Conservation (phyloP, 148 eudicot species). For the Vaccinium corymbosum region DNA sequence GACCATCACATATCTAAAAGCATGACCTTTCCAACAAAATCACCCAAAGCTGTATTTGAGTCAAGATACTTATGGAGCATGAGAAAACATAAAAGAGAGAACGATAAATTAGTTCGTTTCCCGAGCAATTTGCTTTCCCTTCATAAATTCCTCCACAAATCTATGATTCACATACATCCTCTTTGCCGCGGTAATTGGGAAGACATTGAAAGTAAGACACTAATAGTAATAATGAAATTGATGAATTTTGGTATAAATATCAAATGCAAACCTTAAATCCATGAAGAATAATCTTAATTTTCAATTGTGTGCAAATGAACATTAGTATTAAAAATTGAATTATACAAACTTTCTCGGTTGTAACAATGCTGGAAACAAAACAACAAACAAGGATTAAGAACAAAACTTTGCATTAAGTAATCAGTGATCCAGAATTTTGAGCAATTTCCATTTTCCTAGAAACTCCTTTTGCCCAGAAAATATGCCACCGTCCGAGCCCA, state of each 20-base stretch:
- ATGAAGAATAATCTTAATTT: neutral
- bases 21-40: too few species aligned
- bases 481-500: neutral
- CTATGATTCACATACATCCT: neutral
- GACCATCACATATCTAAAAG: too few species aligned
- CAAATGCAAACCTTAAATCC: neutral
- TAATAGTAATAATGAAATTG: neutral
- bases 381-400: constrained; percentile 6
- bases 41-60: too few species aligned
- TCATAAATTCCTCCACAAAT: too few species aligned
- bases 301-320: neutral
- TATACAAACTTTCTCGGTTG: neutral
- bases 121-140: too few species aligned
- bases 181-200: neutral
- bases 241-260: neutral
- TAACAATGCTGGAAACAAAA: neutral
- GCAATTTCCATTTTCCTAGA: neutral
- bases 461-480: constrained; percentile 10
- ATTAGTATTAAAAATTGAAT: neutral
- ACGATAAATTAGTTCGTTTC: too few species aligned
- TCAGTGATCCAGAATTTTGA: neutral
- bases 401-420: neutral
- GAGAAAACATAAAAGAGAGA: too few species aligned
- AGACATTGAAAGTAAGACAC: neutral
- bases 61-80: too few species aligned